Evolutionary conservation across 2,329 filamentous ascomycete species (phyloP), one percentile per base, ranked within the genome.

Genomic region (Colletotrichum costaricense): DNA sequence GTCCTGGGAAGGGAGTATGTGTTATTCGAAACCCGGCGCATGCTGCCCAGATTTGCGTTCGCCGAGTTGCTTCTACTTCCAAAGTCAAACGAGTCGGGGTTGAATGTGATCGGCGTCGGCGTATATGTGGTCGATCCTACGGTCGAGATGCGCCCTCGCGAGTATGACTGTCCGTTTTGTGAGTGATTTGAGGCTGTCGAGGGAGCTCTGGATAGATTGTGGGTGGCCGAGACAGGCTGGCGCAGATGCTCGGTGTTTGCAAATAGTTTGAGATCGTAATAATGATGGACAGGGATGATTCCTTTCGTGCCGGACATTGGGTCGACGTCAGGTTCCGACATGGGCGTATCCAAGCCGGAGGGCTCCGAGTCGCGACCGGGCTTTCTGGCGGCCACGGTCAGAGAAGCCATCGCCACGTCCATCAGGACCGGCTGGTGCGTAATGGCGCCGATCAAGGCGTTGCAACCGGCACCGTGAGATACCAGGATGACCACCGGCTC

Each of bases 401-500:
- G 87, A 4, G 95, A 98, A 0, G 96, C 94, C 84, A 97, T 94
- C 33, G 93, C 93, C 19, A 98, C 93, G 79, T 98, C 95, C 78
- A 97, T 91, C 16, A 99, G 88, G 0, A 97, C 95, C 0, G 97
- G 96, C 78, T 98, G 94, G 73, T 96, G 94, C 0, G 95, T 97
- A 76, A 99, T 90, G 30, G 95, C 95, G 14, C 96, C 95, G 75
- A 99, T 95, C 57, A 99, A 84, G 2, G 97, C 97, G 84, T 99
- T 99, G 83, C 96, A 98, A 52, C 97, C 97, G 16, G 97, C 97
- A 28, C 96, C 96, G 80, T 99, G 97, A 0, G 97, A 98, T 26
- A 99, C 93, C 8, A 99, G 84, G 54, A 99, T 88, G 19, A 99
- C 86, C 1, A 98, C 92, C 1, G 95, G 89, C 77, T 97, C 94